Evolutionary conservation across 1,139 yeast genomes (phyloP), one percentile per base, ranked within the genome.

Genomic region (Sugiyamaella sp.): DNA sequence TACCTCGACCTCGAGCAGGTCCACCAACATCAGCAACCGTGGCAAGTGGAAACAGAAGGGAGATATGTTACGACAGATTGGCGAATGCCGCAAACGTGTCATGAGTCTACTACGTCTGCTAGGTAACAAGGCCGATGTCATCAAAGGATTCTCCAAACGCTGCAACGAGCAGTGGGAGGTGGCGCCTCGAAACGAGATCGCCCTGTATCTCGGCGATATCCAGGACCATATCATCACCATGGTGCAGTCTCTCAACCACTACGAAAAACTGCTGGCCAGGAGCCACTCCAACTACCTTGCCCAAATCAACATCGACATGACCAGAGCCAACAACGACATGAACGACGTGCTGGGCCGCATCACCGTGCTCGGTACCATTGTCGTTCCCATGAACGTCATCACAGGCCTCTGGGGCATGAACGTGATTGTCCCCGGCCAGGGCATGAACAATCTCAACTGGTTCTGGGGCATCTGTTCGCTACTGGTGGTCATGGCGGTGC

Each of bases 331-430:
- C 71, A 93, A 93, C 66, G 97, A 91, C 63, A 91, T 95, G 80
- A 93, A 93, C 69, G 98, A 93, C 66, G 97, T 91, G 2, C 79
- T 93, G 65, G 96, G 97, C 2, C 89, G 91, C 67, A 89, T 93
- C 54, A 89, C 98, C 4, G 86, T 93, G 41, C 74, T 93, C 59
- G 99, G 99, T 78, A 90, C 98, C 0, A 88, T 93, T 57, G 96
- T 93, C 6, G 75, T 93, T 57, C 99, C 99, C 2, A 81, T 93
- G 79, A 93, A 93, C 68, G 89, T 93, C 54, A 85, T 93, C 21
- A 93, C 99, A 0, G 99, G 99, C 25, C 75, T 93, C 51, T 93
- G 98, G 98, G 99, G 99, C 57, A 93, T 93, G 99, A 93, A 93
- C 73, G 96, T 95, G 60, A 63, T 88, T 9, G 98, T 93, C 35